Conservation (phyloP, 495 filamentous ascomycete genomes). For the Aspergillus steynii region DNA sequence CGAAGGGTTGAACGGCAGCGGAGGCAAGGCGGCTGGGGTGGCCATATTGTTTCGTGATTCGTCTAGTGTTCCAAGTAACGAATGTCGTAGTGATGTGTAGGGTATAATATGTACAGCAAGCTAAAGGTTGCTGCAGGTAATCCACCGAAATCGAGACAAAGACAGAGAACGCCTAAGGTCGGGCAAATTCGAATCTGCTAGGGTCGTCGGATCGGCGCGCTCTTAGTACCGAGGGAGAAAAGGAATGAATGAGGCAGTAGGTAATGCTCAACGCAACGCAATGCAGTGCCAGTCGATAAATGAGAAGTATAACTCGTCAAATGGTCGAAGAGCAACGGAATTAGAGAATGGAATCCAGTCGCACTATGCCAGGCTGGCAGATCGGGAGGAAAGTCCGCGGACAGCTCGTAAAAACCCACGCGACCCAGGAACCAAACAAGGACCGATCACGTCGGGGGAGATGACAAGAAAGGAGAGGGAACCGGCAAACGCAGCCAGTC, state of each 20-base stretch:
- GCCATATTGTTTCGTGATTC: slow-evolving; percentile 28
- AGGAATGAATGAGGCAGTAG: not conserved
- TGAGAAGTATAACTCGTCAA: not conserved
- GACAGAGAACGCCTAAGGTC: not conserved
- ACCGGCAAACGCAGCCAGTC: slow-evolving; percentile 1
- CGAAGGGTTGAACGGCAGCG: slow-evolving; percentile 50
- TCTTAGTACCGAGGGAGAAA: slow-evolving; percentile 4
- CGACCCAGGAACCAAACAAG: not conserved
- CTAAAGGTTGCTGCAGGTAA: not conserved
- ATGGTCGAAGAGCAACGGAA: not conserved
- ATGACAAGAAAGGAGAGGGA: not conserved
- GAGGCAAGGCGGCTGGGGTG: slow-evolving; percentile 43
- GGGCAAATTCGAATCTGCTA: not conserved
- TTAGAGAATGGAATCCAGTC: not conserved
- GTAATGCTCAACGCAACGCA: not conserved
- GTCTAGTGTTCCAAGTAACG: not conserved
- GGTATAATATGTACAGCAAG: not conserved
- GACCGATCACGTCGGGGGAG: not conserved
- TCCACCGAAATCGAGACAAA: not conserved
- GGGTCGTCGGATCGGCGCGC: not conserved
- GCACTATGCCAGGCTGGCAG: not conserved
- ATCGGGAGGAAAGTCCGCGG: not conserved
- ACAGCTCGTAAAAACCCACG: not conserved
- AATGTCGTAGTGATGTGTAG: not conserved
- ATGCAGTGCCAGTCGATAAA: not conserved